These are phyloP conservation scores for Nitzschia putrida DNA, from an alignment of 108 stramenopile genomes.

Conservation along the genomic window DNA sequence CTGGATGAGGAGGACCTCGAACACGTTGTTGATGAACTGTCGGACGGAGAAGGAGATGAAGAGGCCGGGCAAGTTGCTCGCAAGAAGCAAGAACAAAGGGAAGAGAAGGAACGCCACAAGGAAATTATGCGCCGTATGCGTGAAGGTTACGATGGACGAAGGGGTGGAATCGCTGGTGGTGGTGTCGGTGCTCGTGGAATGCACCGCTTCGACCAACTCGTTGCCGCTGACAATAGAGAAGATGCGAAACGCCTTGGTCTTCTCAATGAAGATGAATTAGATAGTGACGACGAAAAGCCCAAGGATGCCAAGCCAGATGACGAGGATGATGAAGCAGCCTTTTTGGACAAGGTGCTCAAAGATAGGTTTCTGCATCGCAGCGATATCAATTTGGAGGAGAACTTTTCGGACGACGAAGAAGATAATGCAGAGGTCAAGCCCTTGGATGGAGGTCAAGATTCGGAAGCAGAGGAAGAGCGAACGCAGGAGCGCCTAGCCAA, in stretches of 20 bases:
- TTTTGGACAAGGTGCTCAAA: conserved; percentile 83
- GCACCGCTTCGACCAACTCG: conserved; percentile 79
- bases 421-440: conserved; percentile 47
- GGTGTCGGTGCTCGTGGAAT: conserved; percentile 75
- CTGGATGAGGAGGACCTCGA: conserved; percentile 79
- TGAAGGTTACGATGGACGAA: conserved; percentile 87
- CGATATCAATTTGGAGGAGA: conserved; percentile 66
- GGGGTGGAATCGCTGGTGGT: conserved; percentile 80
- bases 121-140: conserved; percentile 86
- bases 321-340: conserved; percentile 76
- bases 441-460: conserved; percentile 9
- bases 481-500: conserved; percentile 83
- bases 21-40: conserved; percentile 86
- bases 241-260: conserved; percentile 84
- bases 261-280: conserved; percentile 85
- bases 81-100: conserved; percentile 50
- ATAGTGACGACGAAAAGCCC: conserved; percentile 71
- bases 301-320: conserved; percentile 33
- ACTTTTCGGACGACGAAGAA: conserved; percentile 74
- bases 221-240: conserved; percentile 85
- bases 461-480: conserved; percentile 69
- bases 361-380: conserved; percentile 75
- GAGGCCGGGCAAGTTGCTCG: conserved; percentile 75
- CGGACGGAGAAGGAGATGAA: conserved; percentile 89
- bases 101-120: conserved; percentile 88